phyloP scores from a whole-genome alignment of 2,329 filamentous ascomycete genomes.

The Fusarium phyllophilum region DNA sequence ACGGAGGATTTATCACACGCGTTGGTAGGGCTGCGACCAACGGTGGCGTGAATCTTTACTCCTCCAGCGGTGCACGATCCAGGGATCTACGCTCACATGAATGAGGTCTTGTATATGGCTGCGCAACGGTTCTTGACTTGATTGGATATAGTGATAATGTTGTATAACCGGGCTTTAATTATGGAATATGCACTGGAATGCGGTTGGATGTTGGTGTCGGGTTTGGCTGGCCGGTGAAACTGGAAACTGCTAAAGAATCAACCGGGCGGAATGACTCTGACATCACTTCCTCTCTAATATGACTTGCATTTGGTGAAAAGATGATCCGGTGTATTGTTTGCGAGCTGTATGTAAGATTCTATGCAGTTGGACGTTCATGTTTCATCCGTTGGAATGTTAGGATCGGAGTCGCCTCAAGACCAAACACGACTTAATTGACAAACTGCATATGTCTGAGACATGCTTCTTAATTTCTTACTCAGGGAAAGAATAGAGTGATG shows the following conservation, averaged over 20 bases:
- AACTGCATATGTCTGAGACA: not conserved
- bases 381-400: not conserved
- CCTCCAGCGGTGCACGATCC: not conserved
- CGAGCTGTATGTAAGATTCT: not conserved
- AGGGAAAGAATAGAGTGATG: not conserved
- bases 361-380: not conserved
- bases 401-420: not conserved
- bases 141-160: not conserved
- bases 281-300: not conserved
- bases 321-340: not conserved
- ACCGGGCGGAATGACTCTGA: not conserved
- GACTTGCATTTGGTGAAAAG: not conserved
- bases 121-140: not conserved
- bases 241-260: not conserved
- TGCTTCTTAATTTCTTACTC: not conserved
- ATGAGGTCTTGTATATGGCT: not conserved
- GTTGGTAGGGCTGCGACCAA: not conserved
- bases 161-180: not conserved
- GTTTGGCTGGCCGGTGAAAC: not conserved
- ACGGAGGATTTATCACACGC: not conserved
- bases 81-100: not conserved
- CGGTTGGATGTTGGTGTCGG: not conserved
- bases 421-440: not conserved
- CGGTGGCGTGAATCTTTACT: conserved; percentile 8
- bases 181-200: not conserved